Conservation (phyloP, 495 filamentous ascomycete species). For the Hypoxylon rickii region DNA sequence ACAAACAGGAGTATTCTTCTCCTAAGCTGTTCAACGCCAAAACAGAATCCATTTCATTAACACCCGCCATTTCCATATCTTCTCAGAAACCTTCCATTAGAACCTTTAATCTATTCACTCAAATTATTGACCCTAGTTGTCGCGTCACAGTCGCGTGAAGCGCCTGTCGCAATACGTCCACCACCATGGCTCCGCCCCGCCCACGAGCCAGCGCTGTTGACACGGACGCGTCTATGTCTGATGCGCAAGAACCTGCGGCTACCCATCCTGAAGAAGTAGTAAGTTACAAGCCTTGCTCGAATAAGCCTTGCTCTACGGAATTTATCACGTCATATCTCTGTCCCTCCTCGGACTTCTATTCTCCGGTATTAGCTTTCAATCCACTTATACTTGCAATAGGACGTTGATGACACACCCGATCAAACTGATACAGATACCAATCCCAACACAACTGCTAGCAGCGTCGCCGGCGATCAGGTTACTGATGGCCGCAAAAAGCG, state of each 20-base stretch:
- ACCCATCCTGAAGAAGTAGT: slow-evolving; percentile 53
- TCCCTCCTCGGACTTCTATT: slow-evolving; percentile 1
- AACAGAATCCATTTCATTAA: no score
- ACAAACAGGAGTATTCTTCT: no score
- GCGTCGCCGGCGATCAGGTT: slow-evolving; percentile 72
- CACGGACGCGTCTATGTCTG: slow-evolving; percentile 61
- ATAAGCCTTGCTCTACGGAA: neutral
- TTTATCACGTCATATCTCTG: no score
- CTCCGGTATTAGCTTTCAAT: neutral
- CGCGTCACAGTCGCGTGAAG: slow-evolving; percentile 49
- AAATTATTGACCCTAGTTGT: slow-evolving; percentile 4
- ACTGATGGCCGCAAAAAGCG: slow-evolving; percentile 82
- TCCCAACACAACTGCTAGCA: slow-evolving; percentile 88
- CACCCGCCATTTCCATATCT: no score
- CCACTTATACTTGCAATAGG: slow-evolving; percentile 49
- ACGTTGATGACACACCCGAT: slow-evolving; percentile 79
- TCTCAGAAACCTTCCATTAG: no score
- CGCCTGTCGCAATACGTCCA: slow-evolving; percentile 27
- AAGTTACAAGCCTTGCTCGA: slow-evolving; percentile 27
- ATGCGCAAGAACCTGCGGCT: slow-evolving; percentile 58
- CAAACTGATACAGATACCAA: slow-evolving; percentile 93
- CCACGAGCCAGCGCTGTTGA: slow-evolving; percentile 53
- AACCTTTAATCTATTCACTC: slow-evolving; percentile 3
- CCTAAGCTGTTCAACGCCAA: no score
- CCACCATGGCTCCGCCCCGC: slow-evolving; percentile 64